Conservation (phyloP, 495 filamentous ascomycete genomes). For the Xylaria nigripes region DNA sequence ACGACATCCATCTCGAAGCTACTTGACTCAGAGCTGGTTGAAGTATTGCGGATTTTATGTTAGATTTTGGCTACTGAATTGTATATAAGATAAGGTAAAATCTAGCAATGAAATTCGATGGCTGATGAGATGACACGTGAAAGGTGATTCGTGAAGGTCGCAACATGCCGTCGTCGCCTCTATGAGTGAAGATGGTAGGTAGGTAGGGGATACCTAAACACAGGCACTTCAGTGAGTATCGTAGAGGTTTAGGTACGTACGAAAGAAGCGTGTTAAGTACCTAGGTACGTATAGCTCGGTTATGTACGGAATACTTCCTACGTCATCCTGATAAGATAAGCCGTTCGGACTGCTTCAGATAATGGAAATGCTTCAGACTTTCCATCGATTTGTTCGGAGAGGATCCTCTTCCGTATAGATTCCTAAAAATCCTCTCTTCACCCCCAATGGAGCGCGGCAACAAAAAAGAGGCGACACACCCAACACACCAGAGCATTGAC, state of each 20-base stretch:
- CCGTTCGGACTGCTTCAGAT: not conserved
- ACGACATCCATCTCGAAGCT: slow-evolving; percentile 74
- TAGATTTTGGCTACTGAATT: too few relatives aligned
- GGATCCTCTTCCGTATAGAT: not conserved
- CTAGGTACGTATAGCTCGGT: too few relatives aligned
- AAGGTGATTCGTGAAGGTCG: not conserved
- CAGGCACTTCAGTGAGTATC: too few relatives aligned
- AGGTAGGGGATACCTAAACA: too few relatives aligned
- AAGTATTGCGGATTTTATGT: not conserved
- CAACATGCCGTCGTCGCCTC: not conserved
- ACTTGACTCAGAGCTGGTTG: not conserved
- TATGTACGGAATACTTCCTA: slow-evolving; percentile 1
- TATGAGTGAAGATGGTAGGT: too few relatives aligned
- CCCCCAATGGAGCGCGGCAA: not conserved
- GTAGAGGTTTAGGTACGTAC: too few relatives aligned
- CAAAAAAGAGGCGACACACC: not conserved
- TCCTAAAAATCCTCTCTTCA: not conserved
- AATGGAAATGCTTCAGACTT: not conserved
- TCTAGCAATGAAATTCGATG: not conserved
- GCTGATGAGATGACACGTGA: slow-evolving; percentile 1
- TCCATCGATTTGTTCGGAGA: not conserved
- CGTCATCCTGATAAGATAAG: slow-evolving; percentile 25
- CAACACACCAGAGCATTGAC: not conserved
- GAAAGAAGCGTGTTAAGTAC: too few relatives aligned
- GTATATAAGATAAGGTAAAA: not conserved